Conservation (phyloP, 805 yeast species). For the Kuraishia floccosa region DNA sequence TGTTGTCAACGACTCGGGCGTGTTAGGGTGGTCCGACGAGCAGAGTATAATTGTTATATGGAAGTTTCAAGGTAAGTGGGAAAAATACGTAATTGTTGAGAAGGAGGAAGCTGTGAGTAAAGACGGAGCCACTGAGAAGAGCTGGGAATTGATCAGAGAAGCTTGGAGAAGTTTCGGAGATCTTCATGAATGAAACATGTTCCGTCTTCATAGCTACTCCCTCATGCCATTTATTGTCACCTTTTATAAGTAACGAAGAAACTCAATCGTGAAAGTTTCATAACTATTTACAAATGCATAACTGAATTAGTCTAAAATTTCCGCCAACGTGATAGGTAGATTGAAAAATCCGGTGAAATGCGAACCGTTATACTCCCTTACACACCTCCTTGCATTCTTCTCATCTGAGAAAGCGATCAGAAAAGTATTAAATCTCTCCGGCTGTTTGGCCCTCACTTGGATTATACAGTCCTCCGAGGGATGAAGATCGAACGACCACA, state of each 20-base stretch:
- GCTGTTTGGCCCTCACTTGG: conserved; percentile 5
- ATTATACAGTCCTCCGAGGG: conserved; percentile 9
- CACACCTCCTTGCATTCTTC: conserved; percentile 38
- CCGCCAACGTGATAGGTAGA: conserved; percentile 19
- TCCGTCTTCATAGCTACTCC: too few species aligned
- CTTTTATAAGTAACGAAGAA: neutral
- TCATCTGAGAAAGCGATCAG: conserved; percentile 34
- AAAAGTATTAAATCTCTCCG: conserved; percentile 7
- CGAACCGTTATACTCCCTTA: conserved; percentile 38
- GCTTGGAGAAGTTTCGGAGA: conserved; percentile 58
- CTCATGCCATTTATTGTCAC: too few species aligned
- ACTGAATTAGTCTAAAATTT: conserved; percentile 13
- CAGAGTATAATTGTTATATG: conserved; percentile 67
- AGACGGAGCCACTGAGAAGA: conserved; percentile 12
- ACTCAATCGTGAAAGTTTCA: neutral
- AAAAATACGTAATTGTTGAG: conserved; percentile 65
- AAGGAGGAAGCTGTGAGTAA: conserved; percentile 15
- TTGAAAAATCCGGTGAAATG: conserved; percentile 14
- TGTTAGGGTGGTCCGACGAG: conserved; percentile 69
- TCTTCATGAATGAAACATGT: conserved; percentile 14
- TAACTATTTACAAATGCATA: neutral
- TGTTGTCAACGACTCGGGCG: conserved; percentile 24
- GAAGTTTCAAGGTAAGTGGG: conserved; percentile 72
- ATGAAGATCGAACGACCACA: conserved; percentile 42
- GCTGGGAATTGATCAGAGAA: conserved; percentile 51